Base-by-base conservation (phyloP, 169 alveolate genomes). In the Neospora caninum region DNA sequence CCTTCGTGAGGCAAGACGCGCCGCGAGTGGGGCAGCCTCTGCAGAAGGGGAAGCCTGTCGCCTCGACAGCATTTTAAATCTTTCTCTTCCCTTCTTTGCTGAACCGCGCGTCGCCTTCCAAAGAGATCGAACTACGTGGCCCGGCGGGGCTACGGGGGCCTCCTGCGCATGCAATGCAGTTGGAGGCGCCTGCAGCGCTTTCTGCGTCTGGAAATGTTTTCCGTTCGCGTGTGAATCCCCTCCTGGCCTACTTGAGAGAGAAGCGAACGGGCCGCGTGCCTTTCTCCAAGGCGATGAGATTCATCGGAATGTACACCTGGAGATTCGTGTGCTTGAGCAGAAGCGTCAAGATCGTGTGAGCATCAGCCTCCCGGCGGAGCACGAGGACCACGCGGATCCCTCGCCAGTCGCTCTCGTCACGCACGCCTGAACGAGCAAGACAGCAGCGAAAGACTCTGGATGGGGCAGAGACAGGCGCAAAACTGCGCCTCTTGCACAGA, bases 341-440 rank as follows among this genome's bases (percentile, higher is more conserved):
- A 7, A 34, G 45, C 39, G 38, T 29, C 80, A 49, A 25, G 36
- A 43, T 25, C 49, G 27, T 42, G 54, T 49, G 80, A 1, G 80
- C 80, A 13, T n/a, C 42, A 0, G 49, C 92, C 29, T 53, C 70
- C 31, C 53, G 42, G 6, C 92, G 80, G 39, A 86, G 53, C 80
- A 49, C 70, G 31, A 86, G 49, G 38, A 43, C 92, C 29, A 86
- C n/a, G 49, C 92, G 80, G 18, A 86, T 70, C 27, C 80, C 70
- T 16, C 92, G 43, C 70, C 92, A 86, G 80, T 49, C 92, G 41
- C 49, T 49, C 92, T 49, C 92, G 43, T 53, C 92, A 20, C 70
- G 92, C 43, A 86, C 80, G 89, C 64, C 89, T 82, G 36, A 38
- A 25, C 13, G 39, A 42, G 34, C n/a, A 9, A 20, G 16, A 29